Evolutionary conservation across 2,329 filamentous ascomycete species (phyloP).

Genomic region (Dactylellina cionopaga): DNA sequence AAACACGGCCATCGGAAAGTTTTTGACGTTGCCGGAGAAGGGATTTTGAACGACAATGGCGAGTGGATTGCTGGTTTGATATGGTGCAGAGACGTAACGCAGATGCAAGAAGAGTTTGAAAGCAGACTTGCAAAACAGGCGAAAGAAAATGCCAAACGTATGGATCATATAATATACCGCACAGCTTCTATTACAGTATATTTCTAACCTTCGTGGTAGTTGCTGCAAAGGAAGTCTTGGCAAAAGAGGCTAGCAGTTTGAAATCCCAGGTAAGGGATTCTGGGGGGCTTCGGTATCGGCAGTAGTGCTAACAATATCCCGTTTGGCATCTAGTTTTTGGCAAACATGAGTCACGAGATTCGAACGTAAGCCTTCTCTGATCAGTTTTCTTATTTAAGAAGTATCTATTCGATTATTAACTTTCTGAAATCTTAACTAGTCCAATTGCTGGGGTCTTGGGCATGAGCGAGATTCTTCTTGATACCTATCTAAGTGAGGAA

Average conservation of each 20-base stretch:
- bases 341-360: slow-evolving; percentile 85
- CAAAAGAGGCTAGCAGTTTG: slow-evolving; percentile 80
- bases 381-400: neutral
- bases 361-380: slow-evolving; percentile 52
- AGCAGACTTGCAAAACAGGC: slow-evolving; percentile 66
- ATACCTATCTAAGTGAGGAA: slow-evolving; percentile 74
- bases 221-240: slow-evolving; percentile 78
- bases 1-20: slow-evolving; percentile 67
- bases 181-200: neutral
- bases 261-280: slow-evolving; percentile 68
- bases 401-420: neutral
- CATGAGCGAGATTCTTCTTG: slow-evolving; percentile 78
- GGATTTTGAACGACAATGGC: slow-evolving; percentile 72
- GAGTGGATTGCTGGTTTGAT: slow-evolving; percentile 79
- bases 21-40: slow-evolving; percentile 74
- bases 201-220: neutral
- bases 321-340: slow-evolving; percentile 64
- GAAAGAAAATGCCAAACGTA: slow-evolving; percentile 74
- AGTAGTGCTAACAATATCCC: neutral
- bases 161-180: slow-evolving; percentile 67
- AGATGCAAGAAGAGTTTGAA: slow-evolving; percentile 74
- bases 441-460: slow-evolving; percentile 83
- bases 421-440: slow-evolving; percentile 61
- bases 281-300: slow-evolving; percentile 2
- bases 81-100: slow-evolving; percentile 77